Base-by-base conservation (phyloP, 768 basidiomycete genomes). In the Pleurotus platypus region DNA sequence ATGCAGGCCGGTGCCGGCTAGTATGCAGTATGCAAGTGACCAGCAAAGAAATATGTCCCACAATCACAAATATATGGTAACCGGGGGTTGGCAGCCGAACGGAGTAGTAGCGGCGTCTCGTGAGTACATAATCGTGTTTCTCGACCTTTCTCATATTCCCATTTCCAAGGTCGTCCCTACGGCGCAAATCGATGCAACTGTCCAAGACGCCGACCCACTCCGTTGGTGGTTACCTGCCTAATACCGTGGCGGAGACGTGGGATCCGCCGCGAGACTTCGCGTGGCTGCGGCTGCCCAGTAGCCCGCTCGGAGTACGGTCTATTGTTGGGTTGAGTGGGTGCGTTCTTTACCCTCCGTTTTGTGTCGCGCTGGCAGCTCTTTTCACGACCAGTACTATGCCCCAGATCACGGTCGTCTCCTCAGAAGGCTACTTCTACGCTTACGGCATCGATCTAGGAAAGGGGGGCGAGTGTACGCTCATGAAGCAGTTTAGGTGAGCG, bases 231-330 rank as follows among this genome's bases (percentile, higher is more conserved):
- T 93, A 93, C 65, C 78, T 94, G 0, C 95, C 96, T 0, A 90
- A 87, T 61, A 87, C 92, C 1, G 70, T 98, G 46, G 91, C 94
- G n/a, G 96, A 97, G 68, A 85, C 98, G 74, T 99, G 95, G 94
- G 97, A 98, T 64, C 97, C 97, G 0, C 81, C 92, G 37, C 78
- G 96, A 5, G 96, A 97, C 67, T 98, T 98, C 67, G 97, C 96
- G 1, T 95, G 82, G 68, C 73, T 96, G 57, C 85, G 91, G 65
- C 70, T 99, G 22, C 93, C 94, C 50, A 80, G 85, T 5, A 73
- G 82, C 59, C 49, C 49, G 15, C 49, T 26, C 15, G 87, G 93
- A 2, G 84, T 86, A 9, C 79, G 92, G 58, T 94, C 89, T 65
- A 86, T 95, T 12, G 94, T 97, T 42, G 96, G 92, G 0, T 71